phyloP scores from a whole-genome alignment of 2,329 filamentous ascomycete genomes.

The Diaporthe amygdali region DNA sequence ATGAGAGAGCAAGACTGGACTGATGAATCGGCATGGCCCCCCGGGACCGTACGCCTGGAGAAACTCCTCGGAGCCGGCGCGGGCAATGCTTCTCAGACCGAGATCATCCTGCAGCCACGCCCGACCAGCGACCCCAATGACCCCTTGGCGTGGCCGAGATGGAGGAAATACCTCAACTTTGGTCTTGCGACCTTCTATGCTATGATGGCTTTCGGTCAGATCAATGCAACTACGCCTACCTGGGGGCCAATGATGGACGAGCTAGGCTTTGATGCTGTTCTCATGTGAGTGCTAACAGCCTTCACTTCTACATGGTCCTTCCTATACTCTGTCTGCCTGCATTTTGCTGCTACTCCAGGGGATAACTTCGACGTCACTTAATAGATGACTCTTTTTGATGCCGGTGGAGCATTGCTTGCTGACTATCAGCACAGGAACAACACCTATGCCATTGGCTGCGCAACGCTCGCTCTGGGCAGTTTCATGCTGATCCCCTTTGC shows the following conservation, averaged over 20 bases:
- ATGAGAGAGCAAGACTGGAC: not conserved
- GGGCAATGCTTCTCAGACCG: not conserved
- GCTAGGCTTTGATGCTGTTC: slow-evolving; percentile 40
- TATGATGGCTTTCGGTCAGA: slow-evolving; percentile 25
- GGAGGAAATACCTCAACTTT: slow-evolving; percentile 27
- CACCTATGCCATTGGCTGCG: slow-evolving; percentile 49
- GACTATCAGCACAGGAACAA: slow-evolving; percentile 38
- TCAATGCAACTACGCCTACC: slow-evolving; percentile 24
- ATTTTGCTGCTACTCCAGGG: not conserved
- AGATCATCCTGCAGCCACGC: slow-evolving; percentile 25
- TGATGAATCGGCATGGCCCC: slow-evolving; percentile 24
- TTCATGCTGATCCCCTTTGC: slow-evolving; percentile 50
- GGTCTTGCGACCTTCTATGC: slow-evolving; percentile 26
- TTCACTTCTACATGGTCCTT: not conserved
- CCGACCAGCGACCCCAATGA: slow-evolving; percentile 24
- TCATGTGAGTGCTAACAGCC: slow-evolving; percentile 32
- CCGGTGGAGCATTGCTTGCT: not conserved
- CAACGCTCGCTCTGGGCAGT: slow-evolving; percentile 44
- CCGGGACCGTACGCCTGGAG: slow-evolving; percentile 25
- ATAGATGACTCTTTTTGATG: not conserved
- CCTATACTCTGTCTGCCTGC: not conserved
- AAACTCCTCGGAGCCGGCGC: not conserved
- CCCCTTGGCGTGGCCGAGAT: slow-evolving; percentile 24
- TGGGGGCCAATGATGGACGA: slow-evolving; percentile 46
- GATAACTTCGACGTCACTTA: slow-evolving; percentile 30